phyloP scores from a whole-genome alignment of 139 green algal genomes.

The Tetradesmus obliquus region DNA sequence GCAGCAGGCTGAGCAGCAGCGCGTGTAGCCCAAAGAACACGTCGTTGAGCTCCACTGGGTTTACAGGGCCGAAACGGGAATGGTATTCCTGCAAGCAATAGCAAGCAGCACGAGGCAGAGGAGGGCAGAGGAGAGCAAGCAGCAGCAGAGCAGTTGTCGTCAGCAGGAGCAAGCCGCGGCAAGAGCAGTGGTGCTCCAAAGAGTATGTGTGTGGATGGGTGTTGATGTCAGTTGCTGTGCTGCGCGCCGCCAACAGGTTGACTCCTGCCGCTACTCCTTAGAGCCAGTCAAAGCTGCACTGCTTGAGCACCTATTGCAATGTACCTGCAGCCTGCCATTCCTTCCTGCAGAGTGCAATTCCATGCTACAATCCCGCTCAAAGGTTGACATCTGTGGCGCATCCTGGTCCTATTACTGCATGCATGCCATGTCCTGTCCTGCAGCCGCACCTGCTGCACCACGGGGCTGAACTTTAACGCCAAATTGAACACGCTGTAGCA shows the following conservation, averaged over 20 bases:
- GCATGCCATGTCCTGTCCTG: not conserved
- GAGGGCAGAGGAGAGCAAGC: too few relatives aligned
- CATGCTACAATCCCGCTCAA: too few relatives aligned
- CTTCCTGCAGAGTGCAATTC: too few relatives aligned
- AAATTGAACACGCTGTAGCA: constrained; percentile 75
- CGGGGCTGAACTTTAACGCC: constrained; percentile 54
- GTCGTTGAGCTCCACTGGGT: constrained; percentile 71
- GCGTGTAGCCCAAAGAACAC: constrained; percentile 73
- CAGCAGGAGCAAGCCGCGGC: not conserved
- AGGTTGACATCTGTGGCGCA: too few relatives aligned
- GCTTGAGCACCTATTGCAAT: too few relatives aligned
- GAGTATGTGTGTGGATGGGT: not conserved
- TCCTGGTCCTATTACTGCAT: too few relatives aligned
- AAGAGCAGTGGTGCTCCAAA: not conserved
- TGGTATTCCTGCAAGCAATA: constrained; percentile 43
- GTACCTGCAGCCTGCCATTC: too few relatives aligned
- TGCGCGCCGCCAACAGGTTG: not conserved
- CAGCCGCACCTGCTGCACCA: constrained; percentile 37
- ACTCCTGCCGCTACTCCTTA: not conserved
- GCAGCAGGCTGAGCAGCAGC: constrained; percentile 46
- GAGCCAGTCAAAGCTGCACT: not conserved
- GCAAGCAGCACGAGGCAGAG: not conserved
- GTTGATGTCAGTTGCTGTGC: too few relatives aligned
- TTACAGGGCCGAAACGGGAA: constrained; percentile 36
- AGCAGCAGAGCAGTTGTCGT: not conserved